These are phyloP conservation scores for Phytopythium oedochilum DNA, from an alignment of 352 stramenopile species.

Conservation along the genomic window DNA sequence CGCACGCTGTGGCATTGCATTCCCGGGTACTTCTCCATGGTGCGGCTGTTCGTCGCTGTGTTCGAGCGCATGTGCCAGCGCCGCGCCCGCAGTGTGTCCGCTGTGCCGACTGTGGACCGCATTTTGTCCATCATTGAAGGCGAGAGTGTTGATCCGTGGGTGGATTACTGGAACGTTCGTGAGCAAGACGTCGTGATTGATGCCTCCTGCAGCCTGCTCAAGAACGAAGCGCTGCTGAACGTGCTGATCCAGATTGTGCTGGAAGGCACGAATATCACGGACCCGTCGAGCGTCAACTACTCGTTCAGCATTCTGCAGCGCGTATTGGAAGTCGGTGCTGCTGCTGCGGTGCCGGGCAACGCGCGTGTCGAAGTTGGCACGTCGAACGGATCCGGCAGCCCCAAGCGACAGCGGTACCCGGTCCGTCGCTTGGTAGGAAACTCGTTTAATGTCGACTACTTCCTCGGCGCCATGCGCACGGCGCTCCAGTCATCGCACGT, in stretches of 20 bases:
- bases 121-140: constrained; percentile 60
- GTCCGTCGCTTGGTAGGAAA: constrained; percentile 28
- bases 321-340: constrained; percentile 56
- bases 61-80: constrained; percentile 81
- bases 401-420: constrained; percentile 1
- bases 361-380: constrained; percentile 11
- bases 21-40: constrained; percentile 68
- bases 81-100: constrained; percentile 33
- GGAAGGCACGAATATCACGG: constrained; percentile 80
- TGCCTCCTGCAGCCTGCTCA: constrained; percentile 49
- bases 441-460: constrained; percentile 70
- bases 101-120: constrained; percentile 42
- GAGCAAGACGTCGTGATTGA: constrained; percentile 58
- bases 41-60: constrained; percentile 59
- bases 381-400: constrained; percentile 1
- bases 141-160: constrained; percentile 51
- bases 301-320: constrained; percentile 75
- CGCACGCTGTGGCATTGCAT: constrained; percentile 72
- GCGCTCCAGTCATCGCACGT: constrained; percentile 73
- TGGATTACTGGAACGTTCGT: constrained; percentile 67
- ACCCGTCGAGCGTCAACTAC: constrained; percentile 81
- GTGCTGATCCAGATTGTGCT: constrained; percentile 77
- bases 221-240: constrained; percentile 65
- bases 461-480: constrained; percentile 59
- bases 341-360: constrained; percentile 26